phyloP scores from a whole-genome alignment of 1,284 basidiomycete genomes.

The Marasmius tenuissimus region DNA sequence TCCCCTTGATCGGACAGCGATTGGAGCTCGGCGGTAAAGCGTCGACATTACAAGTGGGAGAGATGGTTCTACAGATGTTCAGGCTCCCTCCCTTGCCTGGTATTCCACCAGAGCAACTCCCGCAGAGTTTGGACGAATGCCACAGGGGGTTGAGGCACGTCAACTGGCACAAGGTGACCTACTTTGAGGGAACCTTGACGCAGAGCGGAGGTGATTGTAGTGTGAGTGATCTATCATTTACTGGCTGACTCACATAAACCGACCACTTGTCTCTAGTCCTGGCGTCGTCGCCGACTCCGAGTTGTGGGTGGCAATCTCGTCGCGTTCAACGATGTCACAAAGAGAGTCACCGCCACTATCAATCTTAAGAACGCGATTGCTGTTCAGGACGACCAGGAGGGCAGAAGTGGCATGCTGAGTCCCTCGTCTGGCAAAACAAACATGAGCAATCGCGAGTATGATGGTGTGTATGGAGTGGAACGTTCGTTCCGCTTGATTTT shows the following conservation, averaged over 20 bases:
- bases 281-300: slow-evolving; percentile 85
- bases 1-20: slow-evolving; percentile 80
- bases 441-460: slow-evolving; percentile 55
- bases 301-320: slow-evolving; percentile 86
- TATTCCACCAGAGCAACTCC: slow-evolving; percentile 75
- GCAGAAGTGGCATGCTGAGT: slow-evolving; percentile 33
- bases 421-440: slow-evolving; percentile 40
- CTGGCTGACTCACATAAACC: slow-evolving; percentile 7
- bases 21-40: slow-evolving; percentile 55
- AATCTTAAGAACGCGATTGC: slow-evolving; percentile 83
- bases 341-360: slow-evolving; percentile 87
- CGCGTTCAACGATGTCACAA: slow-evolving; percentile 94
- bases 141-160: slow-evolving; percentile 85
- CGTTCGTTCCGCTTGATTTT: slow-evolving; percentile 89
- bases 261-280: slow-evolving; percentile 53
- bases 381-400: slow-evolving; percentile 75
- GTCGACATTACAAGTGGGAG: slow-evolving; percentile 67
- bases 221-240: slow-evolving; percentile 46
- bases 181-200: slow-evolving; percentile 91
- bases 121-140: slow-evolving; percentile 91
- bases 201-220: slow-evolving; percentile 95
- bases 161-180: slow-evolving; percentile 89
- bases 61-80: slow-evolving; percentile 86
- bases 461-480: slow-evolving; percentile 75
- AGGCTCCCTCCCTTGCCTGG: slow-evolving; percentile 86